Percentiles rank a stretch among this genome's conserved stretches.
Conservation (phyloP, 805 yeast species). For the Priceomyces fermenticarens region DNA sequence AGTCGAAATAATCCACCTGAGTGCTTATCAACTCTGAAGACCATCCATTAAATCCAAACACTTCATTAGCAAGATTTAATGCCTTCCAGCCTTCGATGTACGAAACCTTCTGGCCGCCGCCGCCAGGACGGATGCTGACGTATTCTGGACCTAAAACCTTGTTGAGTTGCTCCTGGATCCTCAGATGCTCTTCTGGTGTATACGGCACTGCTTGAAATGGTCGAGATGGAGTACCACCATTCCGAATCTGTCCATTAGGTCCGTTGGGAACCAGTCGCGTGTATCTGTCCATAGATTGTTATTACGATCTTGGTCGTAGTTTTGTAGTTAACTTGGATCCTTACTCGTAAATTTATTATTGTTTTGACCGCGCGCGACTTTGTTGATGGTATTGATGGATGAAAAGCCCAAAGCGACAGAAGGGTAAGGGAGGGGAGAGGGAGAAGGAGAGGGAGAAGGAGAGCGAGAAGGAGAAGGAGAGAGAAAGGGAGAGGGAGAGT, state of each 20-base stretch:
- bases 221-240: neutral
- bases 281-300: no score
- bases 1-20: conserved; percentile 70
- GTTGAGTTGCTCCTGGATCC: conserved; percentile 32
- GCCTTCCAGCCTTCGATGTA: conserved; percentile 86
- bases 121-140: conserved; percentile 72
- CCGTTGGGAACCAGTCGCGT: no score
- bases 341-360: no score
- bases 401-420: no score
- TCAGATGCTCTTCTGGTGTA: conserved; percentile 28
- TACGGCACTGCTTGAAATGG: conserved; percentile 24
- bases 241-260: no score
- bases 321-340: no score
- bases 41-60: conserved; percentile 87
- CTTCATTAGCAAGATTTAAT: conserved; percentile 72
- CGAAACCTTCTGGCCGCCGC: conserved; percentile 64
- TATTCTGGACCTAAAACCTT: conserved; percentile 69
- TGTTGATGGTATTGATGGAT: no score
- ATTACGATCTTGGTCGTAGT: no score
- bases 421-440: no score
- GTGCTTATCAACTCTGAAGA: conserved; percentile 63
- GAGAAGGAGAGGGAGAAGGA: neutral
- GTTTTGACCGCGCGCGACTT: no score
- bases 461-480: neutral
- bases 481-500: no score